phyloP scores from a whole-genome alignment of 495 filamentous ascomycete species.

The Hypoxylon crocopeplum region DNA sequence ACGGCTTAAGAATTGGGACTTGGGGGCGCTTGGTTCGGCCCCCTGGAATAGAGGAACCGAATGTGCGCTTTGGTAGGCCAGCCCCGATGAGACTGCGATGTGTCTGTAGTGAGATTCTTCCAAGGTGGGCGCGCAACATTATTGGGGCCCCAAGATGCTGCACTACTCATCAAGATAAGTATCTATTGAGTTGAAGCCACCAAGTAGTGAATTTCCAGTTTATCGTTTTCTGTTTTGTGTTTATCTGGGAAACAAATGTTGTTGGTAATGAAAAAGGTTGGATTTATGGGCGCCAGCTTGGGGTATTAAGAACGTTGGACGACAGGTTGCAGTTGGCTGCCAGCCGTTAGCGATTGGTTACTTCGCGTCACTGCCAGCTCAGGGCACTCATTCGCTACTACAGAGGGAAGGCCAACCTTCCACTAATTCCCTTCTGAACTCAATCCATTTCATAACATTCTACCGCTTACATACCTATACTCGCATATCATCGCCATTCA shows the following conservation, averaged over 20 bases:
- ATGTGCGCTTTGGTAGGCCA: constrained; percentile 3
- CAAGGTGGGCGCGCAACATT: constrained; percentile 24
- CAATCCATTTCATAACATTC: too few relatives aligned
- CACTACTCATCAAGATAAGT: neutral
- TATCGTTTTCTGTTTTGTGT: neutral
- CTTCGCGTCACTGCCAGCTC: too few relatives aligned
- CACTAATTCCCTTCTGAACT: too few relatives aligned
- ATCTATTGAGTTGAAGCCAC: constrained; percentile 4
- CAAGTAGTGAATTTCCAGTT: constrained; percentile 1
- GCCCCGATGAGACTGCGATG: constrained; percentile 1
- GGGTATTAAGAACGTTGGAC: neutral
- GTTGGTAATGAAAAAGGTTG: too few relatives aligned
- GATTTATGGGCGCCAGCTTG: constrained; percentile 1
- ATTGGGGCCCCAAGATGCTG: neutral
- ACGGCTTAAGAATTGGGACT: constrained; percentile 35
- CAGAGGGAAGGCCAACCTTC: too few relatives aligned
- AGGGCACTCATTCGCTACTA: too few relatives aligned
- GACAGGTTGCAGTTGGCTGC: neutral
- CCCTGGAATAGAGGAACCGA: neutral
- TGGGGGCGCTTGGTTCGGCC: neutral
- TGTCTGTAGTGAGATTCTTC: constrained; percentile 13
- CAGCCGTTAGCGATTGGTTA: neutral
- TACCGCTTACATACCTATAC: too few relatives aligned
- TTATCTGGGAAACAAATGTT: too few relatives aligned
- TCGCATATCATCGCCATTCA: too few relatives aligned